phyloP scores from a whole-genome alignment of 371 early-diverging fungal species.

The Saksenaea vasiformis region DNA sequence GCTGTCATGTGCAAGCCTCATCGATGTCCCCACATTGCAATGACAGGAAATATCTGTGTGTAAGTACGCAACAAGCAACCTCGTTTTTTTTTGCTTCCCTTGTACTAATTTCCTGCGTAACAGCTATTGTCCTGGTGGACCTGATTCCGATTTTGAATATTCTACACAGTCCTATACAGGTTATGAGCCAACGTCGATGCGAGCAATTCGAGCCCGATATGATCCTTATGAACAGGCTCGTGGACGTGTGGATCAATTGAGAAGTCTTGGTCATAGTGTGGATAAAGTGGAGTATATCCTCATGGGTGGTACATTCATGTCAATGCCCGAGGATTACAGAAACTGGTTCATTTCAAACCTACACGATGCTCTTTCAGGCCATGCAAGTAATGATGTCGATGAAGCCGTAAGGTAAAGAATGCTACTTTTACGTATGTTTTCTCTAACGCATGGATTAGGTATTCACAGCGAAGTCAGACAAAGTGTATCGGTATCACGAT shows the following conservation, averaged over 20 bases:
- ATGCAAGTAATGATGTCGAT: slow-evolving; percentile 90
- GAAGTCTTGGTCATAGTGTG: slow-evolving; percentile 94
- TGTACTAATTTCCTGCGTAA: not conserved
- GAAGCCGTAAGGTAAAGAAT: slow-evolving; percentile 86
- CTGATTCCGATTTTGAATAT: slow-evolving; percentile 99
- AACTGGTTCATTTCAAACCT: slow-evolving; percentile 98
- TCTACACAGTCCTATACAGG: slow-evolving; percentile 99
- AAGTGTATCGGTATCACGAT: slow-evolving; percentile 99
- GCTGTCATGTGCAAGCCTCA: slow-evolving; percentile 99
- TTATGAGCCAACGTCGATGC: slow-evolving; percentile 99
- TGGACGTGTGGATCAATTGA: slow-evolving; percentile 96
- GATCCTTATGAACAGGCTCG: slow-evolving; percentile 98
- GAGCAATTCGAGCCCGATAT: slow-evolving; percentile 99
- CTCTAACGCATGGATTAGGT: slow-evolving; percentile 34
- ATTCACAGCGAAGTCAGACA: slow-evolving; percentile 94
- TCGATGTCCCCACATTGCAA: slow-evolving; percentile 99
- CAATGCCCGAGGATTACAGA: slow-evolving; percentile 93
- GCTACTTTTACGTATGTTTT: not conserved
- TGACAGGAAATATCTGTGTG: slow-evolving; percentile 99
- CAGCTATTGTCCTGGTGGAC: slow-evolving; percentile 99
- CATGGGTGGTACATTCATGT: slow-evolving; percentile 99
- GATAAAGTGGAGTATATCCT: slow-evolving; percentile 99
- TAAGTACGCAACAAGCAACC: slow-evolving; percentile 37
- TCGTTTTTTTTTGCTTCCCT: not conserved
- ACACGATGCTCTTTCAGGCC: slow-evolving; percentile 98